phyloP scores from a whole-genome alignment of 495 filamentous ascomycete genomes.

The Astrothelium macrocarpum region DNA sequence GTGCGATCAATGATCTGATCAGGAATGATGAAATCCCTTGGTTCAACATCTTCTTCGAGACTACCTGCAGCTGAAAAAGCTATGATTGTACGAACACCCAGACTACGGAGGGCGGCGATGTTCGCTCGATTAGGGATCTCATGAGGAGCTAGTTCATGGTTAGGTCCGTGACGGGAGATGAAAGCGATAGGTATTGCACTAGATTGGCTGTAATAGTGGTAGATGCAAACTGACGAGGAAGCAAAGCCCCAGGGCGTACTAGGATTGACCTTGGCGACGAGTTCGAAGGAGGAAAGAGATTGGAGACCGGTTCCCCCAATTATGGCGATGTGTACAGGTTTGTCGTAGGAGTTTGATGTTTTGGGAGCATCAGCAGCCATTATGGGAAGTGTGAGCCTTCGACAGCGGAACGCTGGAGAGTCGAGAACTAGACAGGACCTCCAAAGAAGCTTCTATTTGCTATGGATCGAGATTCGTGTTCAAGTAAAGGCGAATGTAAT shows the following conservation, averaged over 20 bases:
- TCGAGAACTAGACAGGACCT: neutral
- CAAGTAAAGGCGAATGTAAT: neutral
- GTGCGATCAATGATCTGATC: slow-evolving; percentile 96
- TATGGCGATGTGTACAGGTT: slow-evolving; percentile 75
- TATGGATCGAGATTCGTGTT: neutral
- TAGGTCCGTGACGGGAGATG: slow-evolving; percentile 75
- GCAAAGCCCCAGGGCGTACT: slow-evolving; percentile 80
- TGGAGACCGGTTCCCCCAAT: slow-evolving; percentile 89
- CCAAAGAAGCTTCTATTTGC: neutral
- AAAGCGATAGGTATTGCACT: slow-evolving; percentile 69
- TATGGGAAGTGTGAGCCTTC: neutral
- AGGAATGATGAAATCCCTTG: slow-evolving; percentile 86
- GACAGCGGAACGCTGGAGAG: neutral
- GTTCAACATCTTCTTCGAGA: slow-evolving; percentile 77
- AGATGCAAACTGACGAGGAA: slow-evolving; percentile 82
- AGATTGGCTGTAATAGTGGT: slow-evolving; percentile 59
- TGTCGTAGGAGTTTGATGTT: slow-evolving; percentile 33
- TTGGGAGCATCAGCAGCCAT: neutral
- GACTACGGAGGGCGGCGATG: slow-evolving; percentile 76
- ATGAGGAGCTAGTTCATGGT: slow-evolving; percentile 82
- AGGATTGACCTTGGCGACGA: slow-evolving; percentile 59
- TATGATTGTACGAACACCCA: slow-evolving; percentile 80
- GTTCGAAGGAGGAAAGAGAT: slow-evolving; percentile 61
- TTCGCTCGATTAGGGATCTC: slow-evolving; percentile 85
- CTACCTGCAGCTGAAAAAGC: slow-evolving; percentile 91